Percentiles rank a stretch among this genome's conserved stretches.
phyloP scores from a whole-genome alignment of 2,329 filamentous ascomycete genomes.

The Karstenula rhodostoma region DNA sequence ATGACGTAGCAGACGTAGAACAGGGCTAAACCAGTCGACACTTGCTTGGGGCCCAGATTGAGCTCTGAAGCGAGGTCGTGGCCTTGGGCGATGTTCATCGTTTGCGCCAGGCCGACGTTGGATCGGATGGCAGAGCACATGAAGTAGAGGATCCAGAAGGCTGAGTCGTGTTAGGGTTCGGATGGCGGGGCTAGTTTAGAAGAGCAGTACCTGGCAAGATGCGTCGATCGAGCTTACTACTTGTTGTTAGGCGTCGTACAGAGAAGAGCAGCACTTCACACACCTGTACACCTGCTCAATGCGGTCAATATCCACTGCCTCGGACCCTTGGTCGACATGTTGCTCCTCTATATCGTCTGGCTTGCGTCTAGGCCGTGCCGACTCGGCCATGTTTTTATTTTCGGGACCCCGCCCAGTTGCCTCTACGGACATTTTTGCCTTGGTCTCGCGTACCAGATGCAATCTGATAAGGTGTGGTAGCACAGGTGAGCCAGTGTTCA shows the following conservation, averaged over 20 bases:
- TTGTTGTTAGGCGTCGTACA: conserved; percentile 17
- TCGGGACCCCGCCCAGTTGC: conserved; percentile 21
- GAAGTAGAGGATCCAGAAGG: conserved; percentile 92
- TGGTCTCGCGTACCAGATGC: background rate
- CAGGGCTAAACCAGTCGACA: conserved; percentile 82
- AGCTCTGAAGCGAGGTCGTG: conserved; percentile 81
- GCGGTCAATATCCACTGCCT: conserved; percentile 45
- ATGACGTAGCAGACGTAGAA: conserved; percentile 94
- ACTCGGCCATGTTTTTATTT: conserved; percentile 31
- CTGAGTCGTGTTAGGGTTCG: conserved; percentile 48
- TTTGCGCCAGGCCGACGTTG: conserved; percentile 92
- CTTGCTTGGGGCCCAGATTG: conserved; percentile 74
- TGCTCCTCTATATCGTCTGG: conserved; percentile 33
- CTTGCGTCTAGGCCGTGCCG: conserved; percentile 24
- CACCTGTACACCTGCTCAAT: conserved; percentile 50
- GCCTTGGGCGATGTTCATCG: conserved; percentile 77
- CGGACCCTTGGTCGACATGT: conserved; percentile 45
- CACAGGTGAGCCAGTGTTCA: background rate
- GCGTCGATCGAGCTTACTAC: conserved; percentile 64
- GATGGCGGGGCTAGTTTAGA: background rate
- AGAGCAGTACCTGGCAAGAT: conserved; percentile 60
- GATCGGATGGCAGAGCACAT: conserved; percentile 90
- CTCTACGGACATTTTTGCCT: conserved; percentile 33
- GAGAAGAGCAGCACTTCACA: conserved; percentile 14
- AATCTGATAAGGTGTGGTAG: background rate